A percentile compares a stretch with the other conserved stretches of the same genome.
phyloP scores from a whole-genome alignment of 2,329 filamentous ascomycete species.

The Pestalotiopsis fici region DNA sequence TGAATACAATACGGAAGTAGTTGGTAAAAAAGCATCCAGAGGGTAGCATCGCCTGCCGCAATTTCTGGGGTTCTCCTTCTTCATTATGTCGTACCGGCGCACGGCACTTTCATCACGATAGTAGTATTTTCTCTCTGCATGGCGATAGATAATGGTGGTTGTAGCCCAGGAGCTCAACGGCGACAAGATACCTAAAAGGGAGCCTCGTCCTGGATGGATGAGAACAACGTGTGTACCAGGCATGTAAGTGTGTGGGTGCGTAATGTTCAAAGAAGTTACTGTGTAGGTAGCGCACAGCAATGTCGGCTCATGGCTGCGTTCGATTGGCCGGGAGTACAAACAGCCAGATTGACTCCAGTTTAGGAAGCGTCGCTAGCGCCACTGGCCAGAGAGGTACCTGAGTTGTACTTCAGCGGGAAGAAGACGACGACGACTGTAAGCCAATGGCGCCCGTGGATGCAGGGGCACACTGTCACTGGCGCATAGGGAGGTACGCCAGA shows the following conservation, averaged over 20 bases:
- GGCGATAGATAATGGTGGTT: background rate
- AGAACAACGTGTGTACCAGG: background rate
- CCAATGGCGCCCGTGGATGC: constrained; percentile 22
- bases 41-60: background rate
- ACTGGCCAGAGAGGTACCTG: background rate
- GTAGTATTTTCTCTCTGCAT: background rate
- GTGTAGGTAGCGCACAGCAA: background rate
- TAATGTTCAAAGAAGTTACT: too few species aligned
- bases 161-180: background rate
- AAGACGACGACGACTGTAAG: constrained; percentile 13
- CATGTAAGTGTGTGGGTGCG: background rate
- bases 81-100: background rate
- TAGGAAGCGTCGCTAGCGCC: background rate
- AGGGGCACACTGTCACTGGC: constrained; percentile 28
- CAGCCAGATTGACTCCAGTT: background rate
- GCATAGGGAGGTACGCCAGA: constrained; percentile 12
- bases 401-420: background rate
- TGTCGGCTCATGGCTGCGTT: background rate
- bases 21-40: background rate
- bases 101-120: background rate
- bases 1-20: background rate
- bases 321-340: background rate
- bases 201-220: background rate
- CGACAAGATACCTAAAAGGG: background rate
- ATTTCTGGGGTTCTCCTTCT: background rate